phyloP scores from a whole-genome alignment of 441 rosid genomes.

The Gossypium davidsonii region DNA sequence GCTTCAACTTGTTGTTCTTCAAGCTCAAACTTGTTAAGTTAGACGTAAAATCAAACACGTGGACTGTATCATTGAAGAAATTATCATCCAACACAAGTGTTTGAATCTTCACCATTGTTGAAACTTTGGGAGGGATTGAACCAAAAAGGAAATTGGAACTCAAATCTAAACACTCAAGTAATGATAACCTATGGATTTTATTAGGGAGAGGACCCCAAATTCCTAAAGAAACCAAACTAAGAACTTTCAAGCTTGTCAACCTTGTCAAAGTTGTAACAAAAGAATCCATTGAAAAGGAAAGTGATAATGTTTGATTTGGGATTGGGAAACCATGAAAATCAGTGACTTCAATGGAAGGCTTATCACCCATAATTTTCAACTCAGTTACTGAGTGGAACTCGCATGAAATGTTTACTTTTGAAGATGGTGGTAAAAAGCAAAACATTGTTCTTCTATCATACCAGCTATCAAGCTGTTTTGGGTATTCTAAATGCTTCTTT shows the following conservation, averaged over 20 bases:
- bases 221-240: constrained; percentile 76
- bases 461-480: constrained; percentile 53
- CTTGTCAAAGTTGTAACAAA: constrained; percentile 76
- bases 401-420: constrained; percentile 56
- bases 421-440: constrained; percentile 55
- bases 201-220: constrained; percentile 84
- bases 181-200: constrained; percentile 66
- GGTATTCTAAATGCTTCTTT: constrained; percentile 79
- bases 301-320: constrained; percentile 60
- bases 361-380: constrained; percentile 77
- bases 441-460: constrained; percentile 51
- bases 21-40: constrained; percentile 58
- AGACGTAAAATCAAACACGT: constrained; percentile 50
- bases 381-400: constrained; percentile 52
- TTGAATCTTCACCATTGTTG: constrained; percentile 70
- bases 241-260: constrained; percentile 63
- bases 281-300: constrained; percentile 69
- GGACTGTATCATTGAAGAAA: constrained; percentile 65
- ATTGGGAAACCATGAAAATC: constrained; percentile 53
- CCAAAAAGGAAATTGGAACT: constrained; percentile 82
- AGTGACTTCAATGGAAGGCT: constrained; percentile 38
- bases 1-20: constrained; percentile 56
- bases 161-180: constrained; percentile 75
- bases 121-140: constrained; percentile 57
- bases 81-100: constrained; percentile 59